phyloP scores from a whole-genome alignment of 2,329 filamentous ascomycete species.

The Neophaeococcomyces aloes region DNA sequence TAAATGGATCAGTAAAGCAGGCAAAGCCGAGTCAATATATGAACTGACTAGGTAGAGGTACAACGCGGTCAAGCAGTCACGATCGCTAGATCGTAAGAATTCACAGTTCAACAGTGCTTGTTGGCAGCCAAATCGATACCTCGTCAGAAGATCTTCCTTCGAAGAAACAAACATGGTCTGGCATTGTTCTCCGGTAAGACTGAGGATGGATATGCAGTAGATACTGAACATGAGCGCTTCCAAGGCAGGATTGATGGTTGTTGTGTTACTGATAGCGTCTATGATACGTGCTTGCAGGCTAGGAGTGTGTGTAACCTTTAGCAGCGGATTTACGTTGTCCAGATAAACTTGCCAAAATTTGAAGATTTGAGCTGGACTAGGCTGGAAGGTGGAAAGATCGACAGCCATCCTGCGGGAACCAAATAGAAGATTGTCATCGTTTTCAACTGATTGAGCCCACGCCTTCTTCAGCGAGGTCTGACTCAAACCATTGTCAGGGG shows the following conservation, averaged over 20 bases:
- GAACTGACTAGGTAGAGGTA: slow-evolving; percentile 43
- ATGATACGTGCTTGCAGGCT: slow-evolving; percentile 56
- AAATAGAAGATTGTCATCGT: slow-evolving; percentile 44
- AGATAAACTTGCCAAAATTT: slow-evolving; percentile 56
- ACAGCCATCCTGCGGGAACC: slow-evolving; percentile 33
- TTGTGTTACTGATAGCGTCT: slow-evolving; percentile 47
- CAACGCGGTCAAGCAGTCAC: slow-evolving; percentile 41
- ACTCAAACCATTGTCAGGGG: slow-evolving; percentile 26
- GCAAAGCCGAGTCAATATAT: slow-evolving; percentile 1
- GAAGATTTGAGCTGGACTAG: slow-evolving; percentile 47
- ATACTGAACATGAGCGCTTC: slow-evolving; percentile 61
- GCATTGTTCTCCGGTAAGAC: slow-evolving; percentile 48
- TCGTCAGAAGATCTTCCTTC: slow-evolving; percentile 30
- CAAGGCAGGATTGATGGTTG: slow-evolving; percentile 45
- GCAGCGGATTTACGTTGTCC: slow-evolving; percentile 57
- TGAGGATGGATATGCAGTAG: slow-evolving; percentile 50
- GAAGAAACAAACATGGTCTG: slow-evolving; percentile 28
- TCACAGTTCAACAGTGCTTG: slow-evolving; percentile 37
- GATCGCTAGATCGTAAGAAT: slow-evolving; percentile 34
- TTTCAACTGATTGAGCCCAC: slow-evolving; percentile 36
- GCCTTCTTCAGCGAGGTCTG: slow-evolving; percentile 33
- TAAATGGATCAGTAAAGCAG: slow-evolving; percentile 27
- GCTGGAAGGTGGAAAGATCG: slow-evolving; percentile 46
- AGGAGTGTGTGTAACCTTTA: slow-evolving; percentile 58
- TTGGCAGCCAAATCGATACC: slow-evolving; percentile 37